Percentiles rank a stretch among this genome's conserved stretches.
Conservation (phyloP, 257 asterid species). For the Oldenlandia corymbosa region DNA sequence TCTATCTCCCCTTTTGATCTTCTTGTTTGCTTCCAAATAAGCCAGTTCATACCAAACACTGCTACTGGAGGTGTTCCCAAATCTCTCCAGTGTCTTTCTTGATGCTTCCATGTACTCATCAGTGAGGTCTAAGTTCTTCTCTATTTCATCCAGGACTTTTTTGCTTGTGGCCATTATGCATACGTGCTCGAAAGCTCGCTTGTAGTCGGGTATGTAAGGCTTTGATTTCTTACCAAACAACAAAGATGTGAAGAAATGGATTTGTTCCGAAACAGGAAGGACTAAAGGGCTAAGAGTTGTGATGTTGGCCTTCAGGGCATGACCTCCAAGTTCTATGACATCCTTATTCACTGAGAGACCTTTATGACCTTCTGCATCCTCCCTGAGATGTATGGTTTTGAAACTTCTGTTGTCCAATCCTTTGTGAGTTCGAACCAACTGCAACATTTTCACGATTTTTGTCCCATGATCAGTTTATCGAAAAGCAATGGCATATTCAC, state of each 20-base stretch:
- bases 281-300: slow-evolving; percentile 62
- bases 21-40: slow-evolving; percentile 45
- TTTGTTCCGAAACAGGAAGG: slow-evolving; percentile 61
- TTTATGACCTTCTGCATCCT: slow-evolving; percentile 45
- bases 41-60: slow-evolving; percentile 78
- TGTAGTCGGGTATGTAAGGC: slow-evolving; percentile 63
- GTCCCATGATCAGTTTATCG: too few relatives aligned
- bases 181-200: slow-evolving; percentile 52
- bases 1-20: slow-evolving; percentile 49
- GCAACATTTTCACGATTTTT: slow-evolving; percentile 15
- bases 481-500: not conserved
- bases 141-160: slow-evolving; percentile 52
- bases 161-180: slow-evolving; percentile 61
- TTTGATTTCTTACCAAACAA: slow-evolving; percentile 31
- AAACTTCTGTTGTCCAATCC: slow-evolving; percentile 47
- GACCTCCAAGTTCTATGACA: slow-evolving; percentile 50
- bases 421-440: slow-evolving; percentile 62
- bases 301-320: slow-evolving; percentile 66
- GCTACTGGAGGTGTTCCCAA: slow-evolving; percentile 80
- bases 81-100: slow-evolving; percentile 58
- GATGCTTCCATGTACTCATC: slow-evolving; percentile 78
- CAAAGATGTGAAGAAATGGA: too few relatives aligned
- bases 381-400: slow-evolving; percentile 47
- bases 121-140: slow-evolving; percentile 51
- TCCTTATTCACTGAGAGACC: slow-evolving; percentile 59